These are phyloP conservation scores for Spizellomyces sp. DNA, from an alignment of 192 early-diverging fungal genomes.

Conservation along the genomic window DNA sequence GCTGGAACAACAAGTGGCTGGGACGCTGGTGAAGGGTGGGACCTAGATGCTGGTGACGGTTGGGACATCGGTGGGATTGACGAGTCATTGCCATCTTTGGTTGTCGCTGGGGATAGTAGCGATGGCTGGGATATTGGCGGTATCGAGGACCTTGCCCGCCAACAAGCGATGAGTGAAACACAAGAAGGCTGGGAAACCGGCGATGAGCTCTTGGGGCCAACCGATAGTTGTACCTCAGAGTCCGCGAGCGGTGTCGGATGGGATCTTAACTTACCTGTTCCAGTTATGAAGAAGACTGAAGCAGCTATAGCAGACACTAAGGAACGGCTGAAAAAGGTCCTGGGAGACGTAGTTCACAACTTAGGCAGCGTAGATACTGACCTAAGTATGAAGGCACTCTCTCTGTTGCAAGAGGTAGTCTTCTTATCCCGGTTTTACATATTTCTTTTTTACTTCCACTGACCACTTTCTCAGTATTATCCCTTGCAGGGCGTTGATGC, in stretches of 20 bases:
- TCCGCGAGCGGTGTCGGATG: background rate
- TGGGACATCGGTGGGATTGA: slow-evolving; percentile 15
- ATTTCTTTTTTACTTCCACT: too few species aligned
- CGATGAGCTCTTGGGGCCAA: background rate
- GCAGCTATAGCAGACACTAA: background rate
- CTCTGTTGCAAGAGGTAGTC: background rate
- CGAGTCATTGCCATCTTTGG: too few species aligned
- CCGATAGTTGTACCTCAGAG: background rate
- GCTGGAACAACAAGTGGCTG: background rate
- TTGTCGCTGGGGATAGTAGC: too few species aligned
- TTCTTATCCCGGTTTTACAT: too few species aligned
- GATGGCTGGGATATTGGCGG: slow-evolving; percentile 19
- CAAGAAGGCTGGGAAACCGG: background rate
- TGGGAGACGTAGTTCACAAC: background rate
- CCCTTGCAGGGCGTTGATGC: slow-evolving; percentile 18
- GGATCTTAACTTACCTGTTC: background rate
- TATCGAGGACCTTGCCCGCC: background rate
- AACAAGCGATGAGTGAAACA: background rate
- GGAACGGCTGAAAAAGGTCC: background rate
- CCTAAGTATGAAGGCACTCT: background rate
- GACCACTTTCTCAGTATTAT: slow-evolving; percentile 1
- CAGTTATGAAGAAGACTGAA: background rate
- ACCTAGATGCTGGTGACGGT: slow-evolving; percentile 11
- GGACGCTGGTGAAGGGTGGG: background rate
- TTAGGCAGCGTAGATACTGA: background rate